These are phyloP conservation scores for Calonectria pteridis DNA, from an alignment of 2,329 filamentous ascomycete genomes.

Conservation along the genomic window DNA sequence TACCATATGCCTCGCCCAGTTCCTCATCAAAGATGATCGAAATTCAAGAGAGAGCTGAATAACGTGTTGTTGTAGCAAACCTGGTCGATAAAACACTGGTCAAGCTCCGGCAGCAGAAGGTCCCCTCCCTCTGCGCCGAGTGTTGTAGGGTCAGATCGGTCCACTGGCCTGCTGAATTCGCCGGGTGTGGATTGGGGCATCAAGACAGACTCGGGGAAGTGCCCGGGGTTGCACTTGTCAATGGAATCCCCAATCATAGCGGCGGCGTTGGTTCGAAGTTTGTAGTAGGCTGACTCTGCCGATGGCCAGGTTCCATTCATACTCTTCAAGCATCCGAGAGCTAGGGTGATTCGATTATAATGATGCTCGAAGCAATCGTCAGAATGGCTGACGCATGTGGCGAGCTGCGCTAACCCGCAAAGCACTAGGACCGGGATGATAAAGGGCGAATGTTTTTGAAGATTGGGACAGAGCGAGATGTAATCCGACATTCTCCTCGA, in stretches of 20 bases:
- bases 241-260: background rate
- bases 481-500: constrained; percentile 6
- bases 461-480: background rate
- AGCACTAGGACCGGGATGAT: background rate
- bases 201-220: background rate
- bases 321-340: background rate
- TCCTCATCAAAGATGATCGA: background rate
- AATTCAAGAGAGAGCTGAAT: background rate
- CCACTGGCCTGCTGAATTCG: constrained; percentile 1
- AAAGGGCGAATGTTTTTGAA: background rate
- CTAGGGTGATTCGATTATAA: background rate
- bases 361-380: background rate
- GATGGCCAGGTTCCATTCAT: constrained; percentile 1
- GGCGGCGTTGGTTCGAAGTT: background rate
- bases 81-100: background rate
- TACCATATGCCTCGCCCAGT: background rate
- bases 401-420: background rate
- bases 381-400: background rate
- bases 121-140: background rate
- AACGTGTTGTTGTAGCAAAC: background rate
- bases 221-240: background rate
- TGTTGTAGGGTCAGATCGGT: background rate
- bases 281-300: background rate
- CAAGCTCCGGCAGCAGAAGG: background rate
- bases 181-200: background rate